These are phyloP conservation scores for Dendrocalamus sinicus DNA, from an alignment of 176 grass and related monocot genomes.

Conservation along the genomic window DNA sequence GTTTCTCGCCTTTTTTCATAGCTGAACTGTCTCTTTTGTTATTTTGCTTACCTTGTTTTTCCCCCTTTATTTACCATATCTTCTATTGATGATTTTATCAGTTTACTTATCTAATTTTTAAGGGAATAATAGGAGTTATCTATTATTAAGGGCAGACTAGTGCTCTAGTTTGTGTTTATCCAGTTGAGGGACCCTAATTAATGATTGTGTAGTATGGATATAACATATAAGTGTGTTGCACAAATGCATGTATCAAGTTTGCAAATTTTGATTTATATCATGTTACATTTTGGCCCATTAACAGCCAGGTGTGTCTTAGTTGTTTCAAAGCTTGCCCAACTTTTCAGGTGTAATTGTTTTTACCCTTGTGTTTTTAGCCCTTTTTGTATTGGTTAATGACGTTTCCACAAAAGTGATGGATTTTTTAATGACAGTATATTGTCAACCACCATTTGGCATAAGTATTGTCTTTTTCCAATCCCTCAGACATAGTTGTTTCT, in stretches of 20 bases:
- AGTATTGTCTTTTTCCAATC: not conserved
- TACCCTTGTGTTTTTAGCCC: not conserved
- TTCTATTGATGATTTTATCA: not conserved
- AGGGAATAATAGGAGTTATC: not conserved
- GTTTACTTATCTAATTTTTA: not conserved
- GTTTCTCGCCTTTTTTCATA: not conserved
- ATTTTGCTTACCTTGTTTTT: not conserved
- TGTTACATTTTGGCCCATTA: not conserved
- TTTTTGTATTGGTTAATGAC: not conserved
- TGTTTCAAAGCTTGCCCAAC: not conserved
- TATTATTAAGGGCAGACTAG: not conserved
- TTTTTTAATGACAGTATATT: not conserved
- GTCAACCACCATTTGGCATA: not conserved
- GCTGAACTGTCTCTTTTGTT: not conserved
- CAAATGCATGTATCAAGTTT: not conserved
- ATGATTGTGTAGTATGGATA: not conserved
- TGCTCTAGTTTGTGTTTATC: conserved; percentile 18
- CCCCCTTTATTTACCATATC: not conserved
- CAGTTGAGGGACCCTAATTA: not conserved
- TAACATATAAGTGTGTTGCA: not conserved
- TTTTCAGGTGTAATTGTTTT: not conserved
- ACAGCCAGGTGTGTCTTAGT: not conserved
- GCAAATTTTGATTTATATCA: conserved; percentile 20
- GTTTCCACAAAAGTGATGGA: not conserved
- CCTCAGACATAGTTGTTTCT: not conserved